These are phyloP conservation scores for Cladosporium austrohemisphaericum DNA, from an alignment of 2,329 filamentous ascomycete genomes.

Conservation along the genomic window DNA sequence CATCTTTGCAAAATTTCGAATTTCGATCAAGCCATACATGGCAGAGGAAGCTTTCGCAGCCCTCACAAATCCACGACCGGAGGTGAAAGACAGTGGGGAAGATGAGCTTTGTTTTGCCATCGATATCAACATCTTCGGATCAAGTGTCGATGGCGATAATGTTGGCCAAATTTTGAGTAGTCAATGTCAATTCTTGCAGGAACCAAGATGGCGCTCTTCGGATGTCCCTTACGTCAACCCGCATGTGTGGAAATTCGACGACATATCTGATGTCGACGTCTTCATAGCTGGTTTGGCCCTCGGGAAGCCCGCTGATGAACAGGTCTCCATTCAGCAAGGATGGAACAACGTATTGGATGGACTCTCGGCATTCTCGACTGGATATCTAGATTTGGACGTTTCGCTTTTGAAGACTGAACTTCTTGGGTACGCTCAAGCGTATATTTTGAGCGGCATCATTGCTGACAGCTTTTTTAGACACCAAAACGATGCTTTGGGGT, in stretches of 20 bases:
- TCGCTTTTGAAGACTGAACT: background rate
- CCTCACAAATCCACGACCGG: background rate
- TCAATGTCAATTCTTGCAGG: background rate
- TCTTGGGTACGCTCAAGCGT: too few relatives aligned
- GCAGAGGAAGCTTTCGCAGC: background rate
- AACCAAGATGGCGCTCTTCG: background rate
- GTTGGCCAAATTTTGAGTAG: background rate
- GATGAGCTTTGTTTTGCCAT: background rate
- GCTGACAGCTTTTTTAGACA: background rate
- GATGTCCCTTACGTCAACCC: background rate
- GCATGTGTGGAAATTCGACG: background rate
- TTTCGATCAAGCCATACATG: background rate
- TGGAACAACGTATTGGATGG: background rate
- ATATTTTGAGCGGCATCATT: too few relatives aligned
- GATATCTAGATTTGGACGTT: background rate
- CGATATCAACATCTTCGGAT: background rate
- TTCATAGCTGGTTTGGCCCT: background rate
- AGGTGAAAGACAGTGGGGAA: too few relatives aligned
- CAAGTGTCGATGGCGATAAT: background rate
- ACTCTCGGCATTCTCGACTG: background rate
- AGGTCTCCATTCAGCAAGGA: background rate
- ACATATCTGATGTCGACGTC: background rate
- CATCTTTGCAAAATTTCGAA: background rate
- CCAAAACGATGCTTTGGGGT: background rate
- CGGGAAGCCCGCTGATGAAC: background rate